Base-by-base conservation (phyloP, 2,329 filamentous ascomycete species). In the Blumeria graminis region DNA sequence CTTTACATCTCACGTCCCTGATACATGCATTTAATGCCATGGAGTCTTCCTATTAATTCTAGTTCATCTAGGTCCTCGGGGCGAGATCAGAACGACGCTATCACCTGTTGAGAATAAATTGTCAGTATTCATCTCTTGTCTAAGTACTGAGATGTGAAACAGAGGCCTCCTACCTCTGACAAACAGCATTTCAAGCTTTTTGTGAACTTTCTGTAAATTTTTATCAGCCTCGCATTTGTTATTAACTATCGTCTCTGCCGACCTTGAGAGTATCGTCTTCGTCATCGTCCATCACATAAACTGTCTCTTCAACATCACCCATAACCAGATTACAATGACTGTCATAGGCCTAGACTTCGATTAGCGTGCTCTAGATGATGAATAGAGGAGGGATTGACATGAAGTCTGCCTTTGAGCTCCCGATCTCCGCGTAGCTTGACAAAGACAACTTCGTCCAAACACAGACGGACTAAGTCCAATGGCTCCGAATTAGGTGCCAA, bases 161-260 rank as follows among this genome's bases (percentile, higher is more conserved):
- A 28, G 22, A 28, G 22, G 22, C 22, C 22, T 28, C 76, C 60
- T 71, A 90, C 89, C 90, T 85, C 92, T 76, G 58, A 98, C 90
- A 68, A 98, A 98, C 18, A 98, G 73, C 92, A 98, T 98, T 68
- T 96, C 92, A 46, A 88, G 93, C 69, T 95, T 93, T 71, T 94
- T 94, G 72, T 90, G 94, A 60, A 92, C 80, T 13, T 89, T 94
- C 85, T 94, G 60, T 34, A 51, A 38, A 14, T 1, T 38, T 11
- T 38, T 22, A 38, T 56, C 34, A 56, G 43, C 28, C 22, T 13
- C 16, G 39, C 10, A 9, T 14, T 14, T 43, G 13, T 43, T 43
- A 6, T 43, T 14, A 13, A 50, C 14, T 22, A 33, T 50, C 13
- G 13, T 13, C 16, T 43, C 16, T 43, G 39, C 74, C 62, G 67